Conservation (phyloP, 257 asterid genomes). For the Eucommia ulmoides region DNA sequence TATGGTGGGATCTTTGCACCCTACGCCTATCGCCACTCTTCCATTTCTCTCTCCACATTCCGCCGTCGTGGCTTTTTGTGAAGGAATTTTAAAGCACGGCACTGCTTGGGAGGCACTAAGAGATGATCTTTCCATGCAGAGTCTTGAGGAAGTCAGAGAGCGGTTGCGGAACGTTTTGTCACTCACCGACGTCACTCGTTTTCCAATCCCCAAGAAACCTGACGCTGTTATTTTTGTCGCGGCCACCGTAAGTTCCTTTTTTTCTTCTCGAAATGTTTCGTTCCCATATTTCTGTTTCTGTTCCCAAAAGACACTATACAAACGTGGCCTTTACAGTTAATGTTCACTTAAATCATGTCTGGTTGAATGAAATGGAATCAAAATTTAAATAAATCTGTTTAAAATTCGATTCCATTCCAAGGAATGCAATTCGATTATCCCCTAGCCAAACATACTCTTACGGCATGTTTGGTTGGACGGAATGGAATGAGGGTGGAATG, state of each 20-base stretch:
- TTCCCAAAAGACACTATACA: too few species aligned
- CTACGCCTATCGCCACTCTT: conserved; percentile 79
- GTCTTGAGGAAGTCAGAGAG: conserved; percentile 78
- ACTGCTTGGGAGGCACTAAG: conserved; percentile 97
- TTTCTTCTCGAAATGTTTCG: too few species aligned
- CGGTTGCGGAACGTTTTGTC: conserved; percentile 84
- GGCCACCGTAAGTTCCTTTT: conserved; percentile 78
- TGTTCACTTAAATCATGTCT: too few species aligned
- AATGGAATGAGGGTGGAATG: too few species aligned
- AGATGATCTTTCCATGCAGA: conserved; percentile 52
- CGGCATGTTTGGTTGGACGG: too few species aligned
- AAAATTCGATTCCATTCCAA: too few species aligned
- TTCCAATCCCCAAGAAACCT: conserved; percentile 84
- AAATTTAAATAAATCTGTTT: too few species aligned
- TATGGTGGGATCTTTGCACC: conserved; percentile 95
- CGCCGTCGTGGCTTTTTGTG: conserved; percentile 94
- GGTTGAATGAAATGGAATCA: too few species aligned
- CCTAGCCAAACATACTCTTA: too few species aligned
- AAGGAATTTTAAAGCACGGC: conserved; percentile 80
- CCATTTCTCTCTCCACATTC: conserved; percentile 98
- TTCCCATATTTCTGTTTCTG: too few species aligned
- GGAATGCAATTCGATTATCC: too few species aligned
- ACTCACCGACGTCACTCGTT: conserved; percentile 87
- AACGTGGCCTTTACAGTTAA: too few species aligned
- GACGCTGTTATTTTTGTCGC: conserved; percentile 76